Evolutionary conservation across 169 alveolate genomes (phyloP).

Genomic region (Cryptosporidium muris): DNA sequence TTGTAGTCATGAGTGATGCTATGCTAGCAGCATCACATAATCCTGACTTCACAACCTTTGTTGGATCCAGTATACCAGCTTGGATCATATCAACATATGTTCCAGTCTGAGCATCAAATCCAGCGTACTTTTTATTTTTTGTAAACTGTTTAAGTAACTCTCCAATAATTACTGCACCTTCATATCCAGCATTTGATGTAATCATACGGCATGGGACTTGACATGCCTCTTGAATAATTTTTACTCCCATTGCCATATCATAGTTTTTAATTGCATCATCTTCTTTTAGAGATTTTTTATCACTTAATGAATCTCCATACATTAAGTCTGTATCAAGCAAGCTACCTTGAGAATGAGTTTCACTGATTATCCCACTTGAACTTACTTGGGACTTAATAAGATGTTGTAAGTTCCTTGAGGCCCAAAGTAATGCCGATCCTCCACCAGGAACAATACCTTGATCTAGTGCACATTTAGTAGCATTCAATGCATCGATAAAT

Average conservation of each 20-base stretch:
- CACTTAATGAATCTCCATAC: background rate
- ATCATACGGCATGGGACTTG: conserved; percentile 95
- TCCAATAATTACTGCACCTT: conserved; percentile 96
- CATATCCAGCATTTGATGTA: conserved; percentile 98
- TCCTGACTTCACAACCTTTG: conserved; percentile 98
- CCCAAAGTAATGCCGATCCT: conserved; percentile 93
- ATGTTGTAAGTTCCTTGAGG: conserved; percentile 82
- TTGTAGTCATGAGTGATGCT: conserved; percentile 96
- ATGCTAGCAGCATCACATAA: conserved; percentile 97
- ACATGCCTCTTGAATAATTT: conserved; percentile 94
- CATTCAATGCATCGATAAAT: conserved; percentile 97
- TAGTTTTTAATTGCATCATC: conserved; percentile 84
- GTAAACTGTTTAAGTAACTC: conserved; percentile 87
- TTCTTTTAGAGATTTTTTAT: conserved; percentile 35
- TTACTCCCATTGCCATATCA: conserved; percentile 94
- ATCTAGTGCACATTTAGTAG: conserved; percentile 98
- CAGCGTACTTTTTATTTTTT: conserved; percentile 76
- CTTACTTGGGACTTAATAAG: background rate
- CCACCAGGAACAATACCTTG: conserved; percentile 99
- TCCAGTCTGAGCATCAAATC: conserved; percentile 96
- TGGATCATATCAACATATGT: conserved; percentile 91
- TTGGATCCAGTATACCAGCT: conserved; percentile 97
- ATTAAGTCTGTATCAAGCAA: background rate
- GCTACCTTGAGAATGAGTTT: conserved; percentile 26
- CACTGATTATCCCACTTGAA: too few species aligned